phyloP scores from a whole-genome alignment of 257 asterid species.

The Penstemon barbatus region DNA sequence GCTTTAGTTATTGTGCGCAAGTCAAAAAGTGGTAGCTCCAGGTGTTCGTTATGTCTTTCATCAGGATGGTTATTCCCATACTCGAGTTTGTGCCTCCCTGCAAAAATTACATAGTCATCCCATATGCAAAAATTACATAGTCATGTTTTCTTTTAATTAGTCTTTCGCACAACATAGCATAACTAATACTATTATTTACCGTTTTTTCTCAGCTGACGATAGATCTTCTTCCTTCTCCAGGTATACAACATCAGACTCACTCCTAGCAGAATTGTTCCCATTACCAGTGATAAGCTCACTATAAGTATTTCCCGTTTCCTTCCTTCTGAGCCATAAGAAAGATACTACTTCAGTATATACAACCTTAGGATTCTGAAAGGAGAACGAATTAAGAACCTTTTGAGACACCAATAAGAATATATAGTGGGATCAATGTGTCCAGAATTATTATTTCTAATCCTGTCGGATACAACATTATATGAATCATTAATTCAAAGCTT shows the following conservation, averaged over 20 bases:
- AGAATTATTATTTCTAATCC: too few species aligned
- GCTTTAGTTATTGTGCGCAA: slow-evolving; percentile 28
- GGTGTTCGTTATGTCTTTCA: slow-evolving; percentile 9
- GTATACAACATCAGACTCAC: slow-evolving; percentile 6
- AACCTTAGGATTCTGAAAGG: too few species aligned
- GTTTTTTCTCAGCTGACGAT: slow-evolving; percentile 4
- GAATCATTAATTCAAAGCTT: too few species aligned
- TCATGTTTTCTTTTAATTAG: not conserved
- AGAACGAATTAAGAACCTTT: too few species aligned
- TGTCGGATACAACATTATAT: too few species aligned
- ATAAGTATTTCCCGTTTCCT: slow-evolving; percentile 2
- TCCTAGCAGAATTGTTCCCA: slow-evolving; percentile 19
- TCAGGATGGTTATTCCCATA: not conserved
- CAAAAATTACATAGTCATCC: not conserved
- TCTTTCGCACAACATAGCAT: not conserved
- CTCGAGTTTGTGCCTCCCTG: not conserved
- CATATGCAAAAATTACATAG: not conserved
- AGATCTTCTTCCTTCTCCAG: slow-evolving; percentile 16
- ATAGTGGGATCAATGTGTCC: too few species aligned
- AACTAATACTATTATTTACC: not conserved
- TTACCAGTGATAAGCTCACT: not conserved
- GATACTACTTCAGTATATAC: not conserved
- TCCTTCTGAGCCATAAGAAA: slow-evolving; percentile 2
- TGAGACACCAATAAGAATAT: too few species aligned
- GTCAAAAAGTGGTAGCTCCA: slow-evolving; percentile 36